Evolutionary conservation across 495 filamentous ascomycete species (phyloP), one percentile per base, ranked within the genome.

Genomic region (Podospora comata): DNA sequence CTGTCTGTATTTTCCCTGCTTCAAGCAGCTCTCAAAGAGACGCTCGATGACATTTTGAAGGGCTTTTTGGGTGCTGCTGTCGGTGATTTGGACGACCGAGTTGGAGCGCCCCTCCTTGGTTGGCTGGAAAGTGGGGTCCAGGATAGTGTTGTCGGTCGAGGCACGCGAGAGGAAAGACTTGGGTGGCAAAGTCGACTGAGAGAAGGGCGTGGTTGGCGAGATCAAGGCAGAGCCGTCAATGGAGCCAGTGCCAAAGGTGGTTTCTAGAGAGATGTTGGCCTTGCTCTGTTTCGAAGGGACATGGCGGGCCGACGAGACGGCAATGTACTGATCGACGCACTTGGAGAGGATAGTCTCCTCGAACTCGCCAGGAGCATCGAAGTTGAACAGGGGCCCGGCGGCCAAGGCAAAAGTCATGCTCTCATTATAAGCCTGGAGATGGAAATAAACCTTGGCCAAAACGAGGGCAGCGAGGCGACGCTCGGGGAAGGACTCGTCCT

Each of bases 311-410:
- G 89, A 88, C 64, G 91, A 93, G 59, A 94, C 86, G 63, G 91
- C 88, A 74, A 99, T 97, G 78, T 97, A 99, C 65, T 96, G 95
- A 78, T 99, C 96, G 73, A 99, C 88, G 76, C 96, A 99, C 85
- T 95, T 97, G 23, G 94, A 91, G 76, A 98, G 93, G 76, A 99
- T 98, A 32, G 96, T 99, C 82, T 99, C 93, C 77, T 98, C 96
- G 76, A 96, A 99, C 84, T 99, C 96, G 77, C 93, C 92, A 61
- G 90, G 89, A 65, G 89, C 87, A 70, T 97, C 91, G 66, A 99
- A 84, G 82, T 95, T 89, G 83, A 99, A 97, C 27, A 97, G 86
- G 72, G 97, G 94, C 53, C 96, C 96, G 20, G 96, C 94, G 39
- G 92, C 94, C 15, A 99, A 86, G 62, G 96, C 96, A 80, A 99